Percentiles rank a stretch among this genome's conserved stretches.
Conservation (phyloP, 129 eudicot species). For the Ambrosia trifida region DNA sequence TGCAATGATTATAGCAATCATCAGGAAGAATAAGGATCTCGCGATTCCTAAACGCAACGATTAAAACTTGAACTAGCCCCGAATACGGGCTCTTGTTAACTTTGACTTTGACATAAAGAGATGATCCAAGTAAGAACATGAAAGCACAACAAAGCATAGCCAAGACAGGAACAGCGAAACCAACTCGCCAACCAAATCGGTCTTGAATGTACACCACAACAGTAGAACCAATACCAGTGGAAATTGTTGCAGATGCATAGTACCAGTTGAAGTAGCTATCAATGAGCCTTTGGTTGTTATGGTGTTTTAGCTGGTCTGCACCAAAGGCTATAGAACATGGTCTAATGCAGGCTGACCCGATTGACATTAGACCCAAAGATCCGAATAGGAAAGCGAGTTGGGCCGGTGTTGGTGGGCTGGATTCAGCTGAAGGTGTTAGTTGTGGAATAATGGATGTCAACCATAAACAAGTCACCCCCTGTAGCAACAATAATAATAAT, state of each 20-base stretch:
- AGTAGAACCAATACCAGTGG: conserved; percentile 31
- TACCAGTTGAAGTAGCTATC: conserved; percentile 68
- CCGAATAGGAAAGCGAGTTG: conserved; percentile 41
- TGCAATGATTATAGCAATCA: conserved; percentile 29
- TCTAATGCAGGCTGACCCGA: conserved; percentile 61
- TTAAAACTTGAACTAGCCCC: conserved; percentile 43
- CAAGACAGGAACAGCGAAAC: conserved; percentile 55
- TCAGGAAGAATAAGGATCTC: conserved; percentile 22
- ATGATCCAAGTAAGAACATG: conserved; percentile 41
- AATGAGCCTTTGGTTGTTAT: conserved; percentile 35
- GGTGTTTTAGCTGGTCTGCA: conserved; percentile 49
- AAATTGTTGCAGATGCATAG: conserved; percentile 40
- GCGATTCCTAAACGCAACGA: conserved; percentile 41
- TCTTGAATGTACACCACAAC: conserved; percentile 58
- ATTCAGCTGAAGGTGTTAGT: conserved; percentile 40
- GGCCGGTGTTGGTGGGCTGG: conserved; percentile 44
- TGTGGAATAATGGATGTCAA: conserved; percentile 59
- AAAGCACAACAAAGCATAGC: conserved; percentile 44
- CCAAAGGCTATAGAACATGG: conserved; percentile 69
- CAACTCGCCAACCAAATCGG: conserved; percentile 50
- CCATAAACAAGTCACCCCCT: conserved; percentile 72
- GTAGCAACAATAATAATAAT: conserved; percentile 7
- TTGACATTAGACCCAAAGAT: conserved; percentile 47
- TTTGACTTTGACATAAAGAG: conserved; percentile 41
- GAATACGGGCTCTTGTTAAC: conserved; percentile 37